Base-by-base conservation (phyloP, 1,139 yeast genomes). In the Geotrichum carabidarum region DNA sequence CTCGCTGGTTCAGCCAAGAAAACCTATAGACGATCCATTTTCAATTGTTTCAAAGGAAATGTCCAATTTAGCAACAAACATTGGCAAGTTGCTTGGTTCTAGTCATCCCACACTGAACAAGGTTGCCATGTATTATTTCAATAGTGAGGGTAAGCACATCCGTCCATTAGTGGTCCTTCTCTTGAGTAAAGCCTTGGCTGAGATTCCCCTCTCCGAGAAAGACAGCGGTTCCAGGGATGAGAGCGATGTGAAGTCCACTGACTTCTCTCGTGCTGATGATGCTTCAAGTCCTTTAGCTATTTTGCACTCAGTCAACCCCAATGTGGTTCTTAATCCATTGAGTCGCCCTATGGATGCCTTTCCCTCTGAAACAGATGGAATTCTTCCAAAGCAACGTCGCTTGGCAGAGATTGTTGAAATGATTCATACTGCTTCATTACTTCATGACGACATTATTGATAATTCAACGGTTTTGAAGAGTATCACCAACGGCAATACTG, bases 341-440 rank as follows among this genome's bases (percentile, higher is more conserved):
- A 83, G 91, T 44, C 82, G 83, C 63, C 95, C 95, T 15, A 86
- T 88, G 80, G 86, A 82, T 62, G 76, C 81, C 46, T 75, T 86
- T 58, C 88, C 93, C 0, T 63, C 65, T 54, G 73, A 67, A 54
- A 62, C 69, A 48, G 66, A 73, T 75, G 65, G 81, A 78, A 89
- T 93, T 53, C 75, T 91, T 58, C 98, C 99, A 47, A 91, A 93
- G 62, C 99, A 93, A 72, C 78, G 98, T 61, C 78, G 99, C 56
- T 77, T 93, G 57, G 99, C 99, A 0, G 99, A 93, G 72, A 91
- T 93, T 64, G 96, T 93, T n/a, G 99, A 93, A 71, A 89, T 93
- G 96, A 93, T 93, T 60, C 99, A 94, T 70, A 93, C 99, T 1
- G 98, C 99, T 1, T 86, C 95, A 11, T 74, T 93, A 60, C 78